phyloP scores from a whole-genome alignment of 2,329 filamentous ascomycete genomes.

The Fusarium sp. region DNA sequence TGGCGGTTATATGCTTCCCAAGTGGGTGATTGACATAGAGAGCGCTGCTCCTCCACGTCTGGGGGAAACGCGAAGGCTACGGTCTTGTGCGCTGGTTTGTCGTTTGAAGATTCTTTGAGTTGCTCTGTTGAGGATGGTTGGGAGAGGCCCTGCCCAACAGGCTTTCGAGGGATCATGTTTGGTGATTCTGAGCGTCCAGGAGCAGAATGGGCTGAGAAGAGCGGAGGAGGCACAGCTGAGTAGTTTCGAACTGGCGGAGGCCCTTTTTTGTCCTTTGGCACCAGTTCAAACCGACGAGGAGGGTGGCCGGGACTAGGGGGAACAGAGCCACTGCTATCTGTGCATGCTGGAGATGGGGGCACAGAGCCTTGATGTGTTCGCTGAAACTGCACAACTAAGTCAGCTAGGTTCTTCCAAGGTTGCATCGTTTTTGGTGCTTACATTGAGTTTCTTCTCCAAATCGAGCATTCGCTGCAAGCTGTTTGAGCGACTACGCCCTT shows the following conservation, averaged over 20 bases:
- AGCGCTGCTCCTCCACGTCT: slow-evolving; percentile 49
- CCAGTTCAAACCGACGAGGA: slow-evolving; percentile 47
- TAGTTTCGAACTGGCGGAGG: slow-evolving; percentile 47
- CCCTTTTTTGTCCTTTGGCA: slow-evolving; percentile 44
- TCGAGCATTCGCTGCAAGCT: slow-evolving; percentile 72
- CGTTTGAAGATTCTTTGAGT: slow-evolving; percentile 27
- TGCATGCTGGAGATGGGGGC: slow-evolving; percentile 35
- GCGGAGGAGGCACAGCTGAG: slow-evolving; percentile 37
- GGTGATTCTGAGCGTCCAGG: slow-evolving; percentile 30
- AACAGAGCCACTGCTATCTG: slow-evolving; percentile 30
- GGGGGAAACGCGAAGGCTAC: slow-evolving; percentile 53
- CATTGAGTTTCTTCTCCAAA: slow-evolving; percentile 70
- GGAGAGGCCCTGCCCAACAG: slow-evolving; percentile 17
- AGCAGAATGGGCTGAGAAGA: slow-evolving; percentile 32
- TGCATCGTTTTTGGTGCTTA: slow-evolving; percentile 52
- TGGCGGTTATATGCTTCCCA: slow-evolving; percentile 70
- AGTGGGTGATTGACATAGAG: slow-evolving; percentile 72
- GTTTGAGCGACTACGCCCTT: slow-evolving; percentile 53
- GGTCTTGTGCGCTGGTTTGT: slow-evolving; percentile 48
- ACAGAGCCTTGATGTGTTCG: slow-evolving; percentile 35
- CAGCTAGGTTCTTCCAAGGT: slow-evolving; percentile 10
- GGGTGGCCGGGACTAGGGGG: slow-evolving; percentile 39
- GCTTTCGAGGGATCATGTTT: slow-evolving; percentile 38
- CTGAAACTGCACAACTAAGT: slow-evolving; percentile 29
- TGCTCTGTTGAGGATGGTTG: slow-evolving; percentile 23